phyloP scores from a whole-genome alignment of 768 basidiomycete species.

The Psilocybe subaeruginosa region DNA sequence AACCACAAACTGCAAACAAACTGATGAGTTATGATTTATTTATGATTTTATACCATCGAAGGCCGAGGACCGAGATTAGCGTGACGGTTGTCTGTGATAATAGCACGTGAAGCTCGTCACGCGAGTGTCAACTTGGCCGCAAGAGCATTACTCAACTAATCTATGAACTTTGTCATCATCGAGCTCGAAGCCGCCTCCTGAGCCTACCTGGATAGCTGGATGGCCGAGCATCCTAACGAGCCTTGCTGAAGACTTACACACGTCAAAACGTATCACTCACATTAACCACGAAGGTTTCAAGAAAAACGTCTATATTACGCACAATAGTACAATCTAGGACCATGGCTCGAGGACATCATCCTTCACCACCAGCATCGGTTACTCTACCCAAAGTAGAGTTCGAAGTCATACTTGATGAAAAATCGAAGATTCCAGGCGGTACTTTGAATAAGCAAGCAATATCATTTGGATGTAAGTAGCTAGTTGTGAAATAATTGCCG shows the following conservation, averaged over 20 bases:
- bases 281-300: too few species aligned
- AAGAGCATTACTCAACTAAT: background rate
- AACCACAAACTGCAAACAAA: too few species aligned
- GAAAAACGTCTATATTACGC: too few species aligned
- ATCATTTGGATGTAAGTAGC: conserved; percentile 72
- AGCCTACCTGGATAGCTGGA: background rate
- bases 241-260: background rate
- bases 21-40: too few species aligned
- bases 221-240: background rate
- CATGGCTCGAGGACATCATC: conserved; percentile 43
- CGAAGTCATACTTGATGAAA: conserved; percentile 65
- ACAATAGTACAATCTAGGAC: background rate
- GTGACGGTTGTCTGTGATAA: background rate
- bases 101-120: conserved; percentile 2
- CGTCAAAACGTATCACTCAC: too few species aligned
- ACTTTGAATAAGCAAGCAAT: conserved; percentile 65
- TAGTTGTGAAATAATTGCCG: background rate
- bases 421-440: conserved; percentile 60
- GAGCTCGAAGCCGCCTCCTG: background rate
- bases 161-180: background rate
- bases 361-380: conserved; percentile 29
- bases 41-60: too few species aligned
- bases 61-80: too few species aligned
- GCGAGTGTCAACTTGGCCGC: background rate
- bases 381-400: conserved; percentile 71